Evolutionary conservation across 78 protist genomes (phyloP).

Genomic region (Dictyostelium capitatum): DNA sequence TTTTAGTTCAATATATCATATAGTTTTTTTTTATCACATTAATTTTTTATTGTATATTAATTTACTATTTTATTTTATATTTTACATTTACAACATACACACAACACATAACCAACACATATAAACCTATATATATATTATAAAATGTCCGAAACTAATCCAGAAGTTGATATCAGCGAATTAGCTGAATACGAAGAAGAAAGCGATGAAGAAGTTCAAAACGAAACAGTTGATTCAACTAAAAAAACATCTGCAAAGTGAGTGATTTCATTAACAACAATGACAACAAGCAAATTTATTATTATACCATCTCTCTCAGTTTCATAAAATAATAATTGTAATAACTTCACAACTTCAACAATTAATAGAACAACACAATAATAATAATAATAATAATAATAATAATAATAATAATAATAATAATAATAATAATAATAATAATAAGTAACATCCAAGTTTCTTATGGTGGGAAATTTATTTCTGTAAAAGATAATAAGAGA

Average conservation of each 20-base stretch:
- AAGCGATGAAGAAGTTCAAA: constrained; percentile 60
- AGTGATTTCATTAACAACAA: constrained; percentile 17
- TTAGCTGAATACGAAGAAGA: constrained; percentile 83
- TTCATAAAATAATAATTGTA: not conserved
- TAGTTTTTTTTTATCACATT: not conserved
- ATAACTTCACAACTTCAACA: not conserved
- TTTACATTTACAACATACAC: not conserved
- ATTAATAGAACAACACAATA: not conserved
- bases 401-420: not conserved
- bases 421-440: no score
- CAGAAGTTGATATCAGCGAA: constrained; percentile 73
- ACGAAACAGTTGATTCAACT: constrained; percentile 14
- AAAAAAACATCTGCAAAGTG: constrained; percentile 80
- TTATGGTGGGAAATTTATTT: no score
- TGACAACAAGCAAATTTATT: not conserved
- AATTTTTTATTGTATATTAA: constrained; percentile 2
- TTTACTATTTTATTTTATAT: not conserved
- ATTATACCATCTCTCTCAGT: not conserved
- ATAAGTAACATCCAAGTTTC: no score
- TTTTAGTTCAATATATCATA: not conserved
- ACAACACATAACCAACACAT: not conserved
- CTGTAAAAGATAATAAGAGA: no score
- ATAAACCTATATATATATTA: no score
- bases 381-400: not conserved
- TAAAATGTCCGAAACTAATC: constrained; percentile 75